Evolutionary conservation across 441 rosid species (phyloP).

Genomic region (Erysimum cheiri): DNA sequence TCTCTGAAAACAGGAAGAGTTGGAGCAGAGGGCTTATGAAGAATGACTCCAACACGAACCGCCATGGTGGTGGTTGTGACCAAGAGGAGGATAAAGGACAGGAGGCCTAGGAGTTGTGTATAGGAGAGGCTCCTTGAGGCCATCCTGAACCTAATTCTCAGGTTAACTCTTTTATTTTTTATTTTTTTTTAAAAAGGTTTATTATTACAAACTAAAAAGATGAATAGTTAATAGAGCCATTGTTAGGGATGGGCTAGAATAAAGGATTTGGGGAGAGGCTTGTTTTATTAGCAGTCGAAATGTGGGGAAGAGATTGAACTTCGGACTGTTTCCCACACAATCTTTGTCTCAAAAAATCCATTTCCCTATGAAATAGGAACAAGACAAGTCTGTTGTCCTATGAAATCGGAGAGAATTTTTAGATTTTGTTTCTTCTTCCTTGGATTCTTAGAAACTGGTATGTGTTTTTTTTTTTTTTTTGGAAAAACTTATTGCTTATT

Average conservation of each 20-base stretch:
- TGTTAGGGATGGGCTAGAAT: conserved; percentile 41
- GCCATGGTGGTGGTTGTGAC: conserved; percentile 35
- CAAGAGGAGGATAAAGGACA: conserved; percentile 63
- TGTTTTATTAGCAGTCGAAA: conserved; percentile 43
- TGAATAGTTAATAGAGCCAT: conserved; percentile 45
- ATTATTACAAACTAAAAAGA: conserved; percentile 31
- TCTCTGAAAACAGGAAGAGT: conserved; percentile 59
- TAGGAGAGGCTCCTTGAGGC: conserved; percentile 60
- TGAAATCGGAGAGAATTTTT: conserved; percentile 30
- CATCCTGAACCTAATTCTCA: conserved; percentile 61
- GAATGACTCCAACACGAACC: conserved; percentile 49
- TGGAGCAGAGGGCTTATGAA: conserved; percentile 44
- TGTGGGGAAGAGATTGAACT: conserved; percentile 46
- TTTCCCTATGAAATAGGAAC: conserved; percentile 36
- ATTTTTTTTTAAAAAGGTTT: conserved; percentile 7
- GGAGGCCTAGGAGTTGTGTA: conserved; percentile 65
- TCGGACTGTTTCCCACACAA: conserved; percentile 43
- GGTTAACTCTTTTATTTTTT: conserved; percentile 36
- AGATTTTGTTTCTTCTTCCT: conserved; percentile 35
- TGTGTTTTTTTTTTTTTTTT: neutral
- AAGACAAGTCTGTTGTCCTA: conserved; percentile 38
- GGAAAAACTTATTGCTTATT: neutral
- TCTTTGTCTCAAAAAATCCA: conserved; percentile 35
- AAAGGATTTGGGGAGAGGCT: conserved; percentile 37
- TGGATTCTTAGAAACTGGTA: conserved; percentile 32